A percentile compares a stretch with the other conserved stretches of the same genome.
phyloP scores from a whole-genome alignment of 1,284 basidiomycete species.

The Cryptococcus floricola region DNA sequence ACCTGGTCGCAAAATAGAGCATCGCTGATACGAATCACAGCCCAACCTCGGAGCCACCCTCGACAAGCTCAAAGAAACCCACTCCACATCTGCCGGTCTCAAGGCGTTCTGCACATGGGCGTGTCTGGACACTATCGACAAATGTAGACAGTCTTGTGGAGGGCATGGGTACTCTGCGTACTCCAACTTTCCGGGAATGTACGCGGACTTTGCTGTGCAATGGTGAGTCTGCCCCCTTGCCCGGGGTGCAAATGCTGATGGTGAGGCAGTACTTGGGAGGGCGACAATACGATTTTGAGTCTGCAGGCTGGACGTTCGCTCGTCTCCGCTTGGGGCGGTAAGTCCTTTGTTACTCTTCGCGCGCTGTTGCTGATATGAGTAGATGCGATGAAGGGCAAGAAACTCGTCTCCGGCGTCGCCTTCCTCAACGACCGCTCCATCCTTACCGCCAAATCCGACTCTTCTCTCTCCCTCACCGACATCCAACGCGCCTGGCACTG shows the following conservation, averaged over 20 bases:
- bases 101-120: conserved; percentile 60
- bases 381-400: conserved; percentile 52
- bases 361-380: background rate
- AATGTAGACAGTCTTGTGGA: conserved; percentile 56
- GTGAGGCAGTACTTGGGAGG: conserved; percentile 52
- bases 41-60: conserved; percentile 45
- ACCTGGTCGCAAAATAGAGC: background rate
- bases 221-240: conserved; percentile 28
- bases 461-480: conserved; percentile 51
- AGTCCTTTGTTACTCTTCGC: conserved; percentile 1
- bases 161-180: conserved; percentile 60
- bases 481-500: conserved; percentile 54
- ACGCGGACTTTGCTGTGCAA: conserved; percentile 56
- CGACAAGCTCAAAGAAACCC: conserved; percentile 58
- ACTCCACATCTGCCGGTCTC: conserved; percentile 57
- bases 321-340: conserved; percentile 52
- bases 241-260: background rate
- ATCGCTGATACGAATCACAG: conserved; percentile 18
- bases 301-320: conserved; percentile 56
- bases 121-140: conserved; percentile 57
- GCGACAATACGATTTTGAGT: conserved; percentile 56
- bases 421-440: conserved; percentile 52
- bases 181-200: conserved; percentile 56
- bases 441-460: conserved; percentile 50
- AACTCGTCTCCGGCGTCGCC: conserved; percentile 51